These are phyloP conservation scores for Vigna angularis DNA, from an alignment of 306 rosid species.

Conservation along the genomic window DNA sequence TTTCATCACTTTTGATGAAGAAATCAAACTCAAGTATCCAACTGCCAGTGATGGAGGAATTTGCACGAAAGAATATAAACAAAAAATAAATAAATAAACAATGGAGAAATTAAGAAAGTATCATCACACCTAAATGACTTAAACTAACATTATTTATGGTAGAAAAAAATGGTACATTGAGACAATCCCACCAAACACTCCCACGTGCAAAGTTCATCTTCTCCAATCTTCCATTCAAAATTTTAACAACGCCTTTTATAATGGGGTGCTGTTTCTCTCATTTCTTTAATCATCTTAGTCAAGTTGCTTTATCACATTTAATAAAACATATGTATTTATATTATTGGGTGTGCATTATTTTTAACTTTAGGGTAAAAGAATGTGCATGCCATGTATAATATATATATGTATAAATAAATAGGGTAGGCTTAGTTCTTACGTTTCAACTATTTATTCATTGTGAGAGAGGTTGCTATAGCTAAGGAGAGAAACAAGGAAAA, in stretches of 20 bases:
- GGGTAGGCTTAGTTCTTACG: constrained; percentile 59
- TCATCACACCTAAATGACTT: constrained; percentile 50
- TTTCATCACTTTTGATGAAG: constrained; percentile 43
- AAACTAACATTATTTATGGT: constrained; percentile 44
- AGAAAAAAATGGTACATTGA: constrained; percentile 29
- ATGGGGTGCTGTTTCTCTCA: not conserved
- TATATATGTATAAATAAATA: constrained; percentile 37
- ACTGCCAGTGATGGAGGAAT: constrained; percentile 41
- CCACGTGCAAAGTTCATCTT: constrained; percentile 46
- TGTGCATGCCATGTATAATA: constrained; percentile 42
- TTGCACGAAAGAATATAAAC: constrained; percentile 32
- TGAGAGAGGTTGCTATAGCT: constrained; percentile 5
- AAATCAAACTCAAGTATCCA: constrained; percentile 37
- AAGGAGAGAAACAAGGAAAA: constrained; percentile 11
- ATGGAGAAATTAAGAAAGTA: constrained; percentile 36
- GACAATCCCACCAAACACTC: constrained; percentile 51
- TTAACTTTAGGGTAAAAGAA: constrained; percentile 8
- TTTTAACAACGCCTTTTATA: constrained; percentile 29
- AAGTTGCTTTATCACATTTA: constrained; percentile 18
- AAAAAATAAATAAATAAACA: not conserved
- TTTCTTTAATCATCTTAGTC: constrained; percentile 37
- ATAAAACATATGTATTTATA: not conserved
- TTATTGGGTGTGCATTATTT: constrained; percentile 18
- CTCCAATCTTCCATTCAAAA: constrained; percentile 26
- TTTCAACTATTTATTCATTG: constrained; percentile 53